Conservation (phyloP, 768 basidiomycete genomes). For the Dioszegia crocea region DNA sequence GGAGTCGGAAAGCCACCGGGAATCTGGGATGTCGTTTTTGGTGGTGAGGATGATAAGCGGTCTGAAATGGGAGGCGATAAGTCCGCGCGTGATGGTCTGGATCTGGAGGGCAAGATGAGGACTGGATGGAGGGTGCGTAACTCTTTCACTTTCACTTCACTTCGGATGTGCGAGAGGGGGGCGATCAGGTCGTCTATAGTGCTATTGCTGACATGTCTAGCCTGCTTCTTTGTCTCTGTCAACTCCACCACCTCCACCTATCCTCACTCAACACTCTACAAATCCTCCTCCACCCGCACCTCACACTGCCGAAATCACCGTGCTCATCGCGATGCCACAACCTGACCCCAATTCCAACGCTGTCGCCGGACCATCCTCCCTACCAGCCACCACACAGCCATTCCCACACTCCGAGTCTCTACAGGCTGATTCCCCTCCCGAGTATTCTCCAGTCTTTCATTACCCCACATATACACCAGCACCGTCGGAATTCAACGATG, state of each 20-base stretch:
- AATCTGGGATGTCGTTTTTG: conserved; percentile 3
- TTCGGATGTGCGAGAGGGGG: too few species aligned
- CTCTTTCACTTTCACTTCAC: too few species aligned
- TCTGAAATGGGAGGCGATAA: background rate
- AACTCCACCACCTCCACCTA: background rate
- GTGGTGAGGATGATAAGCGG: background rate
- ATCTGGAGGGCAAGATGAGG: background rate
- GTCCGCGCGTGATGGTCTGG: background rate
- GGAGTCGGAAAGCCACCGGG: background rate
- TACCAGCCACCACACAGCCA: background rate
- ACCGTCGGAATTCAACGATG: background rate
- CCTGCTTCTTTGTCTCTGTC: conserved; percentile 6
- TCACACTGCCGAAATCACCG: conserved; percentile 5
- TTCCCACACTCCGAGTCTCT: background rate
- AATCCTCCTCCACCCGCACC: background rate
- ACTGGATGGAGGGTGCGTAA: conserved; percentile 12
- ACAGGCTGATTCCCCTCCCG: background rate
- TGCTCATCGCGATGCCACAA: conserved; percentile 18
- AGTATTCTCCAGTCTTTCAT: background rate
- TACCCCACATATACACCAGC: background rate
- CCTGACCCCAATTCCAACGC: background rate
- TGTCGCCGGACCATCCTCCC: background rate
- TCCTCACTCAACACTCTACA: background rate
- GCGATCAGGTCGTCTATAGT: too few species aligned
- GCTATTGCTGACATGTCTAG: background rate